Evolutionary conservation across 768 basidiomycete genomes (phyloP), one percentile per base, ranked within the genome.

Genomic region (Dendrothele bispora): DNA sequence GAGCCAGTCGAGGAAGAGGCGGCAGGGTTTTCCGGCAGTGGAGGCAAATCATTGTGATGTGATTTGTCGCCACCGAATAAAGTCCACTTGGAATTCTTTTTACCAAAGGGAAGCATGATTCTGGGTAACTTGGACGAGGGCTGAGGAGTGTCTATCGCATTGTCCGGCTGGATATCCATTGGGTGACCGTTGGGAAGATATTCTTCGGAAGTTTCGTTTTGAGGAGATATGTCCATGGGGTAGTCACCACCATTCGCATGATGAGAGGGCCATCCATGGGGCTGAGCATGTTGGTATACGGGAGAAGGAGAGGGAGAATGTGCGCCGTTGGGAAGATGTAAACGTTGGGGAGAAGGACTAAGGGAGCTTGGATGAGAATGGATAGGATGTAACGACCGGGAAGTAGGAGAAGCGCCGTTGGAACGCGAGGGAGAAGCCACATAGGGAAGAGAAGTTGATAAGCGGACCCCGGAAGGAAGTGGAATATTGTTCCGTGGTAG

Each of bases 31-130:
- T 91, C 88, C 36, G 90, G 87, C 29, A 89, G 80, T 28, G 88
- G 85, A 29, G 88, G 80, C 7, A 90, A 69, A 5, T 68, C 64
- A 42, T 75, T 73, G 48, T 79, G 81, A 57, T 83, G 82, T 58
- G 72, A 71, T 58, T 88, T 88, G 60, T 91, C 88, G 34, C 79
- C 75, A 25, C 88, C 84, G 65, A 91, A 91, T 75, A 89, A 71
- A 29, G 77, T 74, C 82, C 84, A 86, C 65, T 77, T 82, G 55
- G 75, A 74, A 52, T 71, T 72, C 67, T 88, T 89, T 75, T 85
- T 90, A 53, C 77, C 78, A 58, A 88, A 82, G 28, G 78, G 72
- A 52, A 87, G 72, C 39, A n/a, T n/a, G n/a, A n/a, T n/a, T n/a
- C 73, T 69, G 40, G 78, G 71, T 20, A 84, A 66, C 63, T 83